Conservation (phyloP, 176 grass and related monocot genomes). For the Stipa capillata region DNA sequence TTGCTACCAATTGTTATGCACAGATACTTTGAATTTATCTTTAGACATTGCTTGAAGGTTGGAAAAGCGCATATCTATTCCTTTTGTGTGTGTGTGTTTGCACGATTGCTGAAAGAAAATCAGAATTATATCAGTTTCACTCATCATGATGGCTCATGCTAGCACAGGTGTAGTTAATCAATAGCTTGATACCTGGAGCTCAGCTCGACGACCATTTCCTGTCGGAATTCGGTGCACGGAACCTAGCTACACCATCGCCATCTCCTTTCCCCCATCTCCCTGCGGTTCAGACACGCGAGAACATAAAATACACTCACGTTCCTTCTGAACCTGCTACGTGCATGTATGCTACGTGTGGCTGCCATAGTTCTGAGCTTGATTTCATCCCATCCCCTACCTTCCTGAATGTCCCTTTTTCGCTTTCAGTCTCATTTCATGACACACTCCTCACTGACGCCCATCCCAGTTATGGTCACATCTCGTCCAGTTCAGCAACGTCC, state of each 20-base stretch:
- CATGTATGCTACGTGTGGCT: neutral
- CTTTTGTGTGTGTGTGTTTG: neutral
- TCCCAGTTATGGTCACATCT: neutral
- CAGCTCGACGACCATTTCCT: neutral
- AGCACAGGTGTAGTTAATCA: neutral
- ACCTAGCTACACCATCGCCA: neutral
- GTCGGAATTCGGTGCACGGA: neutral
- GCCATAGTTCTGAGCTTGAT: neutral
- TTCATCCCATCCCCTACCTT: neutral
- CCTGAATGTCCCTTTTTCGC: neutral
- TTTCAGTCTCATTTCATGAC: neutral
- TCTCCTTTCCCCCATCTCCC: neutral
- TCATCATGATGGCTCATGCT: neutral
- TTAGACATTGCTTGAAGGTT: neutral
- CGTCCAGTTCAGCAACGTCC: neutral
- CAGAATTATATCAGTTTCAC: neutral
- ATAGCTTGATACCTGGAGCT: neutral
- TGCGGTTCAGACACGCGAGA: neutral
- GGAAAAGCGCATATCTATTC: neutral
- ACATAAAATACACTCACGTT: neutral
- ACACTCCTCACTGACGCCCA: neutral
- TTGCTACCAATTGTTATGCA: neutral
- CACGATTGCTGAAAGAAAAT: neutral
- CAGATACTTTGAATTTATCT: neutral
- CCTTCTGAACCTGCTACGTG: conserved; percentile 11